These are phyloP conservation scores for Metschnikowia hibisci DNA, from an alignment of 805 yeast species.

Conservation along the genomic window DNA sequence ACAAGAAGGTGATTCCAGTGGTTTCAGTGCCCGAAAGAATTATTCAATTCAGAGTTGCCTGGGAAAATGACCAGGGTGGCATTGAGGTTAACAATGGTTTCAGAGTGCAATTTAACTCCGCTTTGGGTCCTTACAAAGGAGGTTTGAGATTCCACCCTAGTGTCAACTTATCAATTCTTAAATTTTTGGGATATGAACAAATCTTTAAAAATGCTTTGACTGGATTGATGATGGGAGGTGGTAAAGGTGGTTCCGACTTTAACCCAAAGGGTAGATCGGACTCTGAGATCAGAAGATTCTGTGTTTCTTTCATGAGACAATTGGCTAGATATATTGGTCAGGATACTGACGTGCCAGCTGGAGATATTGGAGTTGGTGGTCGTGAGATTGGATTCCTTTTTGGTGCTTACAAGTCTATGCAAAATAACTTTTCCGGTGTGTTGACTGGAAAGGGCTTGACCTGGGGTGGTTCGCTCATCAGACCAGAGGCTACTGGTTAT, in stretches of 20 bases:
- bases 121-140: conserved; percentile 98
- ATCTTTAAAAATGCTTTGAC: conserved; percentile 97
- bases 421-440: conserved; percentile 94
- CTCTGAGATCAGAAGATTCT: conserved; percentile 93
- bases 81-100: conserved; percentile 93
- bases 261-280: conserved; percentile 95
- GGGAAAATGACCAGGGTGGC: conserved; percentile 95
- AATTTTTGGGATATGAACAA: conserved; percentile 97
- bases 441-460: conserved; percentile 95
- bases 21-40: conserved; percentile 94
- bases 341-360: conserved; percentile 98
- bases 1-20: conserved; percentile 81
- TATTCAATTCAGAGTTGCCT: conserved; percentile 93
- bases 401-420: conserved; percentile 92
- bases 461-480: conserved; percentile 99
- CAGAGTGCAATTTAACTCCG: conserved; percentile 98
- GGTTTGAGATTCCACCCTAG: conserved; percentile 98
- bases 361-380: conserved; percentile 98
- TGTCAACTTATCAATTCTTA: conserved; percentile 90
- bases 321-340: conserved; percentile 94
- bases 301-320: conserved; percentile 93
- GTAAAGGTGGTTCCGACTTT: conserved; percentile 98
- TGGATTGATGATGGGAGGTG: conserved; percentile 98
- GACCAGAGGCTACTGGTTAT: conserved; percentile 99
- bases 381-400: conserved; percentile 91